Conservation (phyloP, 352 stramenopile species). For the Globisporangium parvum region DNA sequence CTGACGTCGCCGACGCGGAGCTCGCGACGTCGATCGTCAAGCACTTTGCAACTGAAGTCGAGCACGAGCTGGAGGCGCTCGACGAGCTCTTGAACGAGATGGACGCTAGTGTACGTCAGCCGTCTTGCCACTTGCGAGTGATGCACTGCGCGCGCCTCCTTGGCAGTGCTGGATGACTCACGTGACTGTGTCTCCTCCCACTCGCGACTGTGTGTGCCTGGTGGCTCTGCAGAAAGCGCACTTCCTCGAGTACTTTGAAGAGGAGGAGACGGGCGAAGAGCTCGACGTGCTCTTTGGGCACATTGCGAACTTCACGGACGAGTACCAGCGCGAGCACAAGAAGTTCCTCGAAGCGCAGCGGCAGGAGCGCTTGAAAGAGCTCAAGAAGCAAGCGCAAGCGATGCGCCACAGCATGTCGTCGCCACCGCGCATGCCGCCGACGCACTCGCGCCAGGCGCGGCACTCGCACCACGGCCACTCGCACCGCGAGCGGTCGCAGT, state of each 20-base stretch:
- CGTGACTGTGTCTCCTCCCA: neutral
- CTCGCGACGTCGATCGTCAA: slow-evolving; percentile 47
- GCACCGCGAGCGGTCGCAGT: neutral
- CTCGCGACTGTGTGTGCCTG: neutral
- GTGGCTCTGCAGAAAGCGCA: slow-evolving; percentile 41
- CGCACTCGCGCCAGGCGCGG: slow-evolving; percentile 5
- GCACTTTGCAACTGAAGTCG: slow-evolving; percentile 54
- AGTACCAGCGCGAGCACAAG: slow-evolving; percentile 65
- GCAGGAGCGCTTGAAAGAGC: slow-evolving; percentile 18
- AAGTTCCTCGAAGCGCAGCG: slow-evolving; percentile 54
- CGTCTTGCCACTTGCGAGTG: neutral
- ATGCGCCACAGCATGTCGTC: slow-evolving; percentile 14
- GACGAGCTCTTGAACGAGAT: slow-evolving; percentile 46
- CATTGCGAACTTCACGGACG: slow-evolving; percentile 68
- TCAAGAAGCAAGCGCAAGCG: slow-evolving; percentile 16
- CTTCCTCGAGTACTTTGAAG: slow-evolving; percentile 82
- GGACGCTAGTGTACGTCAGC: slow-evolving; percentile 34
- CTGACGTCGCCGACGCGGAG: slow-evolving; percentile 23
- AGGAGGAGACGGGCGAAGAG: slow-evolving; percentile 74
- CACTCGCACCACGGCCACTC: slow-evolving; percentile 12
- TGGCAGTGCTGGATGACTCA: neutral
- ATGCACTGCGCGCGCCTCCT: neutral
- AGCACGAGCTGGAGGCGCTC: slow-evolving; percentile 47
- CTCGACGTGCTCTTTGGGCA: slow-evolving; percentile 66
- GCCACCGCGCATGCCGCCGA: slow-evolving; percentile 1